Evolutionary conservation across 495 filamentous ascomycete species (phyloP).

Genomic region (Penicillium salamii): DNA sequence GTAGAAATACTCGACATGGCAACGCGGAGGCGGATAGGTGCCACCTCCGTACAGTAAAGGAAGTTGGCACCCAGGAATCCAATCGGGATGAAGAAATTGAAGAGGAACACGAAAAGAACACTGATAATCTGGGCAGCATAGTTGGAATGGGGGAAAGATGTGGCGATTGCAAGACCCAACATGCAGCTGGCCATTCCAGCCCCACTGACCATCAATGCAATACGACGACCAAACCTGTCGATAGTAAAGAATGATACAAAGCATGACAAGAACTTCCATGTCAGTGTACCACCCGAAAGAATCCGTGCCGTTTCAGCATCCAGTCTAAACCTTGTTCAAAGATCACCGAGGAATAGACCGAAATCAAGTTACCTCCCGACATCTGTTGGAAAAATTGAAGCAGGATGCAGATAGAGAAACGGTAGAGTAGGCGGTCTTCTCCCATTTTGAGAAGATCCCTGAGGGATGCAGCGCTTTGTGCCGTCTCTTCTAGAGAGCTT

Average conservation of each 20-base stretch:
- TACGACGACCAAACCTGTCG: constrained; percentile 47
- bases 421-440: constrained; percentile 18
- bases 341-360: constrained; percentile 18
- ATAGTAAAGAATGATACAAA: constrained; percentile 45
- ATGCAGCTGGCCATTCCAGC: constrained; percentile 43
- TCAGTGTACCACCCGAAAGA: constrained; percentile 28
- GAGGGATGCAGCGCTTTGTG: constrained; percentile 10
- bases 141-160: neutral
- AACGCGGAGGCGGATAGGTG: neutral
- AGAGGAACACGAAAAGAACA: constrained; percentile 11
- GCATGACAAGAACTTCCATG: constrained; percentile 39
- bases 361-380: constrained; percentile 20
- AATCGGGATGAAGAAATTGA: neutral
- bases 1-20: neutral
- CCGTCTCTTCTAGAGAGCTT: constrained; percentile 27
- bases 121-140: constrained; percentile 17
- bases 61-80: neutral
- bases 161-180: constrained; percentile 38
- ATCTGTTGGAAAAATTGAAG: constrained; percentile 34
- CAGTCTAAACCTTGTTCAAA: constrained; percentile 17
- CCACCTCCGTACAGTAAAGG: neutral
- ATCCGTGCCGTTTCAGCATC: constrained; percentile 10
- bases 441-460: constrained; percentile 13
- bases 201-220: constrained; percentile 44
- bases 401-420: constrained; percentile 22